Evolutionary conservation across 1,284 basidiomycete species (phyloP).

Genomic region (Ganoderma lucidum): DNA sequence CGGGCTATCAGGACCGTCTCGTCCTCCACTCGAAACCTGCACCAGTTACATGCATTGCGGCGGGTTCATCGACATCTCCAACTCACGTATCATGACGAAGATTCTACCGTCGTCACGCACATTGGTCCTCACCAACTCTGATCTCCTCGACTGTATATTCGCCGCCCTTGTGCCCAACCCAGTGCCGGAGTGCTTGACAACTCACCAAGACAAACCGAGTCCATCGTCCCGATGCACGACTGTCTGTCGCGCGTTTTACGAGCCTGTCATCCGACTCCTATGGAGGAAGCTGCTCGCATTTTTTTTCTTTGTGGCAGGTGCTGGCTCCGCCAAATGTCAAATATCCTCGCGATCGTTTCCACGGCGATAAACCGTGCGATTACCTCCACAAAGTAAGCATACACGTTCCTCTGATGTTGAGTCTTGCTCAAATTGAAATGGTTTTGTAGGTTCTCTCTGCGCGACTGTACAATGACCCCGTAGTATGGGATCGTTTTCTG

Average conservation of each 20-base stretch:
- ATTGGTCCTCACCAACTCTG: background rate
- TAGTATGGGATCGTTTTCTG: background rate
- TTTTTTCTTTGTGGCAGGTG: constrained; percentile 5
- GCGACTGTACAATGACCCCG: background rate
- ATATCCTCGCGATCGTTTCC: background rate
- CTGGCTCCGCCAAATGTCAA: background rate
- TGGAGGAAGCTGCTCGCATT: constrained; percentile 1
- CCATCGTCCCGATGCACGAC: background rate
- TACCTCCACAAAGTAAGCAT: background rate
- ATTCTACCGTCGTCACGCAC: background rate
- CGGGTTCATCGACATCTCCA: too few relatives aligned
- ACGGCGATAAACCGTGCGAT: background rate
- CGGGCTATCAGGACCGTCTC: too few relatives aligned
- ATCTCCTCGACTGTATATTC: background rate
- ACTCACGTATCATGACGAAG: too few relatives aligned
- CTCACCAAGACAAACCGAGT: background rate
- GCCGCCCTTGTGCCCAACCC: background rate
- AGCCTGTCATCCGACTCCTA: constrained; percentile 2
- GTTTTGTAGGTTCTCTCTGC: background rate
- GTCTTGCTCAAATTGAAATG: background rate
- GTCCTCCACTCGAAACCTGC: too few relatives aligned
- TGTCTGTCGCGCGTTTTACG: constrained; percentile 7
- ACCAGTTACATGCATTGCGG: too few relatives aligned
- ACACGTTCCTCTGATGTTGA: background rate
- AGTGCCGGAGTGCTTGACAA: background rate